Percentiles rank a stretch among this genome's conserved stretches.
phyloP scores from a whole-genome alignment of 768 basidiomycete genomes.

The Clavaria fumosa region DNA sequence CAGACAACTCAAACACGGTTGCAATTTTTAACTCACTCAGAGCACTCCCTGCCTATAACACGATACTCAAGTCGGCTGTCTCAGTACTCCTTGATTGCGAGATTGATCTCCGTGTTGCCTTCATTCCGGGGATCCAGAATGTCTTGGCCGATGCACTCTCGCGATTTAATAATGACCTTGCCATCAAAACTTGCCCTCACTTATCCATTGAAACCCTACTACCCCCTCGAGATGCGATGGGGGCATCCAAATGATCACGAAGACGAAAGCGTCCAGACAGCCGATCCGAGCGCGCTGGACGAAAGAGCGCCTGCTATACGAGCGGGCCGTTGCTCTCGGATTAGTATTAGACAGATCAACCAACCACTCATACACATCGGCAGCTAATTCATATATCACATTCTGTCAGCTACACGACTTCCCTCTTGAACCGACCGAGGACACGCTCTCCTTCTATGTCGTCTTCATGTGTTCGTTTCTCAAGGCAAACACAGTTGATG shows the following conservation, averaged over 20 bases:
- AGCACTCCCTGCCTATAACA: slow-evolving; percentile 14
- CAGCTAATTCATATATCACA: slow-evolving; percentile 19
- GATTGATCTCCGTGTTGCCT: slow-evolving; percentile 14
- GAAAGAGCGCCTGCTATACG: slow-evolving; percentile 16
- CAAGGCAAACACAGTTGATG: slow-evolving; percentile 19
- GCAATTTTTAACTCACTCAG: slow-evolving; percentile 13
- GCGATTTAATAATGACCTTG: not conserved
- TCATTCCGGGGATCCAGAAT: slow-evolving; percentile 13
- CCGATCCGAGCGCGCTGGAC: slow-evolving; percentile 22
- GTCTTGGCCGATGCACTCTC: slow-evolving; percentile 17
- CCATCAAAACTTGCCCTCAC: not conserved
- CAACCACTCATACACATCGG: slow-evolving; percentile 15
- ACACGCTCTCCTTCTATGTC: slow-evolving; percentile 22
- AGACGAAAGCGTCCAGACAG: slow-evolving; percentile 15
- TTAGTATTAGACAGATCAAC: slow-evolving; percentile 13
- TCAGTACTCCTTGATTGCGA: slow-evolving; percentile 8
- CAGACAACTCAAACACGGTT: slow-evolving; percentile 14
- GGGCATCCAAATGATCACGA: slow-evolving; percentile 14
- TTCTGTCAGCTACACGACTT: slow-evolving; percentile 19
- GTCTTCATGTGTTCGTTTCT: slow-evolving; percentile 24
- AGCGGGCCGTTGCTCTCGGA: slow-evolving; percentile 14
- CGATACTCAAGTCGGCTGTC: slow-evolving; percentile 13
- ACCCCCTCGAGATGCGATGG: slow-evolving; percentile 18
- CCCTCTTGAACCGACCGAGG: slow-evolving; percentile 17
- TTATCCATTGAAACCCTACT: slow-evolving; percentile 2